These are phyloP conservation scores for Spongospora subterranea DNA, from an alignment of 208 protist genomes.

Conservation along the genomic window DNA sequence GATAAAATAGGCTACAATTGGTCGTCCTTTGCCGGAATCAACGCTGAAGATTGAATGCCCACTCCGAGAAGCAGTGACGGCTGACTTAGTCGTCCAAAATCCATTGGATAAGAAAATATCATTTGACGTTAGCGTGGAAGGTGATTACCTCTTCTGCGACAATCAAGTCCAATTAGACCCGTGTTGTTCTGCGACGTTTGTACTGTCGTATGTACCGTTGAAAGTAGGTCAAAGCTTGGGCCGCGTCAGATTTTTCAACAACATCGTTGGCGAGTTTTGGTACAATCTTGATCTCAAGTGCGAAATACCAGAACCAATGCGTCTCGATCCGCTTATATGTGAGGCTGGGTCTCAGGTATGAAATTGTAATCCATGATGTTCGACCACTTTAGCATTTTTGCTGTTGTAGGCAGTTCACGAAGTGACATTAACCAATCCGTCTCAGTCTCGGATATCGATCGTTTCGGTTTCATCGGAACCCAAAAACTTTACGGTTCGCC, in stretches of 20 bases:
- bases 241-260: not conserved
- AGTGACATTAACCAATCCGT: slow-evolving; percentile 28
- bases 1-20: not conserved
- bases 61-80: not conserved
- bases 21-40: not conserved
- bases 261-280: slow-evolving; percentile 3
- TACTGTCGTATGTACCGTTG: slow-evolving; percentile 19
- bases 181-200: not conserved
- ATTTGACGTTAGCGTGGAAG: not conserved
- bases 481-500: not conserved
- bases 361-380: not conserved
- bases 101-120: not conserved
- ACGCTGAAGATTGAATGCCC: not conserved
- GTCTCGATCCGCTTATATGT: not conserved
- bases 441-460: not conserved
- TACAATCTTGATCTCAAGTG: slow-evolving; percentile 18
- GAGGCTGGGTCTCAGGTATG: slow-evolving; percentile 36
- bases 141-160: not conserved
- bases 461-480: not conserved
- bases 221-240: not conserved
- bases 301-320: not conserved
- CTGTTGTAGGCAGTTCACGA: not conserved
- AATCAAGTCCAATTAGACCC: not conserved
- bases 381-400: not conserved
- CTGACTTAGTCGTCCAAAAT: not conserved